A percentile compares a stretch with the other conserved stretches of the same genome.
Conservation (phyloP, 805 yeast genomes). For the Wickerhamiella slavikovae region DNA sequence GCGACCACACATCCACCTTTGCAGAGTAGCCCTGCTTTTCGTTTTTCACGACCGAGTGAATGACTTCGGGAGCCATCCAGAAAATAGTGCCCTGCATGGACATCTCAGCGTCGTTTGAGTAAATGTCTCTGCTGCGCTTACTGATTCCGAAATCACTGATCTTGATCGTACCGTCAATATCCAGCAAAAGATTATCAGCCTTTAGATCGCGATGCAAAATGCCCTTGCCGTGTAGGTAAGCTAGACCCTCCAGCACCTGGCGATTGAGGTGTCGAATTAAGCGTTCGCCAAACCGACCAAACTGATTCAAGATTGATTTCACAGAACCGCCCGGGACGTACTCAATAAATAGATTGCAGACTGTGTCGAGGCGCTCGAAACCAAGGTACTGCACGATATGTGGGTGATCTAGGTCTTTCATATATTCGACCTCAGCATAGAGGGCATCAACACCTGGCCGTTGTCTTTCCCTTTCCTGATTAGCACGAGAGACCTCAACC, state of each 20-base stretch:
- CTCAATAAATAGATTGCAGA: conserved; percentile 75
- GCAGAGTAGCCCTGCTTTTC: conserved; percentile 87
- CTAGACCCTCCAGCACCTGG: conserved; percentile 66
- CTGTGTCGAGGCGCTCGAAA: conserved; percentile 54
- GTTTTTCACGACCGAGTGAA: conserved; percentile 56
- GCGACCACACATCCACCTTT: conserved; percentile 93
- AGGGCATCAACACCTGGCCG: conserved; percentile 60
- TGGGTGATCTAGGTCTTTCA: conserved; percentile 82
- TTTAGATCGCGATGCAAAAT: conserved; percentile 86
- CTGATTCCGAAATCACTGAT: conserved; percentile 95
- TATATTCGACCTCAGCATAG: conserved; percentile 75
- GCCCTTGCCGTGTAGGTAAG: conserved; percentile 74
- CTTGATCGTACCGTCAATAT: conserved; percentile 82
- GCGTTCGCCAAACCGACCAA: conserved; percentile 69
- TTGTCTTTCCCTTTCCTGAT: conserved; percentile 13
- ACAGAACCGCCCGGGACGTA: conserved; percentile 97
- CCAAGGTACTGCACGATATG: conserved; percentile 95
- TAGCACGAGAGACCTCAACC: conserved; percentile 41
- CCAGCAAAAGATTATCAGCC: conserved; percentile 78
- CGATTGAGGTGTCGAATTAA: conserved; percentile 50
- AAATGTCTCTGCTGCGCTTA: conserved; percentile 63
- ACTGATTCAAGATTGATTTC: conserved; percentile 59
- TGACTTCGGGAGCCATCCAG: conserved; percentile 99
- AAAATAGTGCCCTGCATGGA: conserved; percentile 97
- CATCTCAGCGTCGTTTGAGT: conserved; percentile 83